These are phyloP conservation scores for Dunaliella primolecta DNA, from an alignment of 139 green algal genomes.

Conservation along the genomic window DNA sequence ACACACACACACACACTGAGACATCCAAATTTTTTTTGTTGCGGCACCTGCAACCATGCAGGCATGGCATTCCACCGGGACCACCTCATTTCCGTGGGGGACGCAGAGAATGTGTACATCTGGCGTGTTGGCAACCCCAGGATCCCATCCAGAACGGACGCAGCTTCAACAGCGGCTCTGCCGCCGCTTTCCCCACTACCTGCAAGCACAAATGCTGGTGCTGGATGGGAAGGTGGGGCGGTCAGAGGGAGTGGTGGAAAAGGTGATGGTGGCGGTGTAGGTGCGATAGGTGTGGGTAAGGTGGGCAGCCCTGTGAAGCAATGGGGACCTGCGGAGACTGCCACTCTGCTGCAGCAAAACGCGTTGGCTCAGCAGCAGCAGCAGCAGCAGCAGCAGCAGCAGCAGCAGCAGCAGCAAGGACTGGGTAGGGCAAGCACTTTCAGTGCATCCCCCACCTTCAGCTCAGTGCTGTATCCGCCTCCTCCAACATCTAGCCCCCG, in stretches of 20 bases:
- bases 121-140: constrained; percentile 22
- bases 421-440: neutral
- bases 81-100: constrained; percentile 36
- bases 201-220: no score
- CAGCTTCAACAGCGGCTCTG: no score
- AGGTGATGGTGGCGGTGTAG: no score
- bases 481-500: neutral
- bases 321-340: constrained; percentile 3
- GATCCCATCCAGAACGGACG: neutral
- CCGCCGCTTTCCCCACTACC: no score
- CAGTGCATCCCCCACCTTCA: neutral
- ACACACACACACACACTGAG: neutral
- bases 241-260: no score
- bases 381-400: no score
- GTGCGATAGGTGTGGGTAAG: no score
- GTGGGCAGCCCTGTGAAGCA: neutral
- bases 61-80: neutral
- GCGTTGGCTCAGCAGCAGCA: neutral
- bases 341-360: neutral
- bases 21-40: no score
- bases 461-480: neutral
- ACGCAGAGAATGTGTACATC: constrained; percentile 26
- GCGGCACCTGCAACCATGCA: no score
- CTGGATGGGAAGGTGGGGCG: no score
- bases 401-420: neutral